Evolutionary conservation across 1,284 basidiomycete species (phyloP).

Genomic region (Vanrija pseudolonga): DNA sequence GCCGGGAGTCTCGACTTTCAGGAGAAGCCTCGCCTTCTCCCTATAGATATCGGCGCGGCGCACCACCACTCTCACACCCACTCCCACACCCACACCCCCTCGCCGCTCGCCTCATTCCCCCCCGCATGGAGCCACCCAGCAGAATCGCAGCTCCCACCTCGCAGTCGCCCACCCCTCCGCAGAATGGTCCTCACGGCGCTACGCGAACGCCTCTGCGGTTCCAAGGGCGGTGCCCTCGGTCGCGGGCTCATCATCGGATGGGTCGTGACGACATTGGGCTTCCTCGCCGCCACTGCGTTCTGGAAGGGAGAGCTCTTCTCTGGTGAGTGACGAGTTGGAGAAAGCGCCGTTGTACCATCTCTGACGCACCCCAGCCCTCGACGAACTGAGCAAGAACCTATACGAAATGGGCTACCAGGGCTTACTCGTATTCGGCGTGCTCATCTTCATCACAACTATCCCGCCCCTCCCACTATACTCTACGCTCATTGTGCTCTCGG

Average conservation of each 20-base stretch:
- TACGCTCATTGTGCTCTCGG: constrained; percentile 53
- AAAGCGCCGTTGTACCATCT: neutral
- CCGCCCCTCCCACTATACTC: constrained; percentile 55
- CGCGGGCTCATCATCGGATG: constrained; percentile 41
- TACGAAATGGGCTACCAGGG: constrained; percentile 40
- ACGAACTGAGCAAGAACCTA: constrained; percentile 38
- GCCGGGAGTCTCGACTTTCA: neutral
- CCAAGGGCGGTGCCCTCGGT: constrained; percentile 26
- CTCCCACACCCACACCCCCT: neutral
- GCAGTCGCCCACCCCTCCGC: constrained; percentile 1
- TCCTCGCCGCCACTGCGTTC: constrained; percentile 38
- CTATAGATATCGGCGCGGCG: neutral
- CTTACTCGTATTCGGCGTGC: constrained; percentile 43
- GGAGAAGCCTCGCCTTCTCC: constrained; percentile 2
- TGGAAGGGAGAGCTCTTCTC: constrained; percentile 44
- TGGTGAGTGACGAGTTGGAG: constrained; percentile 37
- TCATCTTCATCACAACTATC: constrained; percentile 48
- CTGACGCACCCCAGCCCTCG: constrained; percentile 33
- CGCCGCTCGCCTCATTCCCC: constrained; percentile 11
- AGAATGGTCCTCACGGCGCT: constrained; percentile 3
- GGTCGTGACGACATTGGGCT: constrained; percentile 40
- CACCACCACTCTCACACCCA: neutral
- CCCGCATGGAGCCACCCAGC: constrained; percentile 8
- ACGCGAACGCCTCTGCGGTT: constrained; percentile 11
- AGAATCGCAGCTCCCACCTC: constrained; percentile 4